Percentiles rank a stretch among this genome's conserved stretches.
These are phyloP conservation scores for Fusarium clavum DNA, from an alignment of 2,329 filamentous ascomycete species.

Conservation along the genomic window DNA sequence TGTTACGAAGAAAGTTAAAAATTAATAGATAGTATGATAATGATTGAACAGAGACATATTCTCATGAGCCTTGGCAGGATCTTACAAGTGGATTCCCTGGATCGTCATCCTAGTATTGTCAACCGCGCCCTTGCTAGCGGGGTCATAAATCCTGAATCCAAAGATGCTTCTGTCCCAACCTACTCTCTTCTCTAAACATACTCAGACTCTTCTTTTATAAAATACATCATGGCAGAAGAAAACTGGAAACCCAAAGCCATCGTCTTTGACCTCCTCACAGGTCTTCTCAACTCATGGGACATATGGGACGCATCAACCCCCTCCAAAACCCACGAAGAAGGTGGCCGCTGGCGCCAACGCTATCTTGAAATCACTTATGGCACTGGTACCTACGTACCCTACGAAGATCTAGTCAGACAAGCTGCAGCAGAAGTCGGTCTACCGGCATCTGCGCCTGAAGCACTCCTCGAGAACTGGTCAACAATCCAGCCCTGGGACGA, in stretches of 20 bases:
- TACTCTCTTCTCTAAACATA: background rate
- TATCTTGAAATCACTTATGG: constrained; percentile 55
- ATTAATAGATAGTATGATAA: background rate
- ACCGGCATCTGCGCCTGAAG: constrained; percentile 43
- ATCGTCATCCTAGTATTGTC: background rate
- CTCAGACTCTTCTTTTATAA: rapidly evolving
- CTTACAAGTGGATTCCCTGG: background rate
- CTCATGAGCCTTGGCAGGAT: background rate
- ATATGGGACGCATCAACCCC: constrained; percentile 52
- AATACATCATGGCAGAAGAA: background rate
- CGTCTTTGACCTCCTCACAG: constrained; percentile 56
- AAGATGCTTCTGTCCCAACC: background rate
- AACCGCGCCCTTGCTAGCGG: background rate
- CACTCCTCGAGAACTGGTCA: constrained; percentile 47
- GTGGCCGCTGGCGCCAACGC: constrained; percentile 51
- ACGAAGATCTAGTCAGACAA: constrained; percentile 48
- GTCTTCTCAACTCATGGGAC: constrained; percentile 54
- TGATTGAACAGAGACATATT: background rate
- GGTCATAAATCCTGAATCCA: background rate
- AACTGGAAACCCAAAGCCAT: constrained; percentile 51
- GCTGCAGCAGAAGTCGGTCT: constrained; percentile 49
- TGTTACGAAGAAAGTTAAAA: background rate
- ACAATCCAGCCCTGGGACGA: constrained; percentile 46
- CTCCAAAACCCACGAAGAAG: constrained; percentile 41
- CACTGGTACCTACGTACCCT: constrained; percentile 49